These are phyloP conservation scores for Hemileccinum rubropunctum DNA, from an alignment of 768 basidiomycete species.

Conservation along the genomic window DNA sequence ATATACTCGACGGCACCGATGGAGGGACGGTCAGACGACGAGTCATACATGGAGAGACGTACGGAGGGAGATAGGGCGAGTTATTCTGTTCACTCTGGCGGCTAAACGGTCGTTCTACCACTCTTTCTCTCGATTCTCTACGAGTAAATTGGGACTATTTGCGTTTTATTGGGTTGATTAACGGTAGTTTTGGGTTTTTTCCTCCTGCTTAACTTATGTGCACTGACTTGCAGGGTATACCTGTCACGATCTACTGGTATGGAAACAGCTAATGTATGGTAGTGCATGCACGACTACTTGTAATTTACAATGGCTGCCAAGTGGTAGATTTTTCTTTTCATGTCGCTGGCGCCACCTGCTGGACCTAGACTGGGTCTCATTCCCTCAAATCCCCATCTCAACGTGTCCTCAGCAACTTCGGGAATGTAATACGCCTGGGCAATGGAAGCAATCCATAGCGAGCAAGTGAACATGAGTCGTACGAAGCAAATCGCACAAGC, in stretches of 20 bases:
- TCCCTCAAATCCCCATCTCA: slow-evolving; percentile 8
- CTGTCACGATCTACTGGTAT: slow-evolving; percentile 21
- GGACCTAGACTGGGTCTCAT: not conserved
- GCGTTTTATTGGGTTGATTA: slow-evolving; percentile 14
- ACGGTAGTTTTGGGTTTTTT: not conserved
- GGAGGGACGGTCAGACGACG: slow-evolving; percentile 23
- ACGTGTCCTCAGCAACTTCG: slow-evolving; percentile 15
- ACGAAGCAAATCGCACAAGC: slow-evolving; percentile 12
- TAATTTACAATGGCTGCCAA: slow-evolving; percentile 19
- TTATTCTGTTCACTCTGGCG: slow-evolving; percentile 29
- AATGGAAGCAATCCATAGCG: slow-evolving; percentile 26
- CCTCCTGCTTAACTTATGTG: slow-evolving; percentile 22
- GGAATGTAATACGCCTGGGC: slow-evolving; percentile 12
- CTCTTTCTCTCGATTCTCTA: not conserved
- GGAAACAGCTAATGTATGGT: slow-evolving; percentile 28
- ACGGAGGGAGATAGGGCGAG: slow-evolving; percentile 22
- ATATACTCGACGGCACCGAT: slow-evolving; percentile 58
- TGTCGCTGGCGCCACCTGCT: not conserved
- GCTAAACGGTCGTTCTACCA: slow-evolving; percentile 11
- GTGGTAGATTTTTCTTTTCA: slow-evolving; percentile 7
- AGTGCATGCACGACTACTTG: slow-evolving; percentile 13
- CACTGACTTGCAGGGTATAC: slow-evolving; percentile 11
- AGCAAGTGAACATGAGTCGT: slow-evolving; percentile 17
- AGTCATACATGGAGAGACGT: slow-evolving; percentile 22
- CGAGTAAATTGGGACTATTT: slow-evolving; percentile 4